Conservation (phyloP, 108 stramenopile genomes). For the Nannochloropsis salina region DNA sequence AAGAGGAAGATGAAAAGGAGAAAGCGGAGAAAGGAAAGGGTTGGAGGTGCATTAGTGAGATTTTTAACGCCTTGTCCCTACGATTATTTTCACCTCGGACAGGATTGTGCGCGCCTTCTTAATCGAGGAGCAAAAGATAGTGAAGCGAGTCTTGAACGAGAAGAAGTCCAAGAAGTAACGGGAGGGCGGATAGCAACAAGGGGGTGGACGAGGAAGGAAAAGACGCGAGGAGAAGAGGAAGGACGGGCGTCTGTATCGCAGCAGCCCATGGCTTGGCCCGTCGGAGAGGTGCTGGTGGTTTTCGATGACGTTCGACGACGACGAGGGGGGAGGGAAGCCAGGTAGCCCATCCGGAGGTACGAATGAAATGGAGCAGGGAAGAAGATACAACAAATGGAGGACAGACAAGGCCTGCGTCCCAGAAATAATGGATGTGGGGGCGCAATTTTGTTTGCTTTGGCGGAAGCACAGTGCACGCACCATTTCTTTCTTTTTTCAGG, state of each 20-base stretch:
- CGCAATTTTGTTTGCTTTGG: too few relatives aligned
- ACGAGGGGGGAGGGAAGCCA: background rate
- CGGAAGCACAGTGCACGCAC: too few relatives aligned
- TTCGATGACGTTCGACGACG: background rate
- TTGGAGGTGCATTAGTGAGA: background rate
- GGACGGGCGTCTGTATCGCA: background rate
- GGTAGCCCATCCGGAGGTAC: background rate
- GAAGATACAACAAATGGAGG: background rate
- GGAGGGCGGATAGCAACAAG: background rate
- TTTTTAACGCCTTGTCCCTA: background rate
- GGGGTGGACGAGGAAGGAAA: background rate
- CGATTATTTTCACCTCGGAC: background rate
- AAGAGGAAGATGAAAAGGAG: background rate
- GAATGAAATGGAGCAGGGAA: background rate
- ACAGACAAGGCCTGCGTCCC: too few relatives aligned
- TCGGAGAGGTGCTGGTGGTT: too few relatives aligned
- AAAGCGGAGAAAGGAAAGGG: background rate
- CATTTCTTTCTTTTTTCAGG: too few relatives aligned
- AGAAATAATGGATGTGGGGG: too few relatives aligned
- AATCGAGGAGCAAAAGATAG: conserved; percentile 99
- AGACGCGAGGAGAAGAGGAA: background rate
- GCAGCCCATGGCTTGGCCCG: too few relatives aligned
- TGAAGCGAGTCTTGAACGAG: conserved; percentile 95
- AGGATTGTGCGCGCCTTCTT: conserved; percentile 96
- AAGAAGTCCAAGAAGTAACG: conserved; percentile 58